These are phyloP conservation scores for Claviceps africana DNA, from an alignment of 2,329 filamentous ascomycete genomes.

Conservation along the genomic window DNA sequence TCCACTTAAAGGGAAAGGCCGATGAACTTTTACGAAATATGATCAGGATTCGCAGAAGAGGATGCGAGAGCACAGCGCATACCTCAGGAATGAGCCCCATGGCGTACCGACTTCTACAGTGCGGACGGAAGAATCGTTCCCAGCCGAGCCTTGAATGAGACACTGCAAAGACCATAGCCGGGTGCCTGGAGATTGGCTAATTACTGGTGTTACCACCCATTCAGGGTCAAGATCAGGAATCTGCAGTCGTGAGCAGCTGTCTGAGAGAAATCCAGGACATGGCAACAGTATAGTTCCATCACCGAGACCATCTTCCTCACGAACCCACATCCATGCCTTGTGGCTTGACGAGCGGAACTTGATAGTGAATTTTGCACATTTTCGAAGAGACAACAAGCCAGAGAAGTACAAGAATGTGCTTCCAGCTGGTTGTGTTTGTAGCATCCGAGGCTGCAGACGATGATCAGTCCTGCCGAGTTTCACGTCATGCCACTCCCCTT, in stretches of 20 bases:
- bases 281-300: constrained; percentile 48
- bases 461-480: constrained; percentile 16
- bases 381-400: constrained; percentile 31
- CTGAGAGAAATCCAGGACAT: constrained; percentile 14
- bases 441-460: constrained; percentile 28
- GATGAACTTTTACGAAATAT: not conserved
- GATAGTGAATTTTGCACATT: constrained; percentile 50
- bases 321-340: constrained; percentile 56
- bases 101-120: constrained; percentile 48
- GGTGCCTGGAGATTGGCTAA: constrained; percentile 54
- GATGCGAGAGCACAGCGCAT: constrained; percentile 12
- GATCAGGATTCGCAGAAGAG: not conserved
- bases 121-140: constrained; percentile 42
- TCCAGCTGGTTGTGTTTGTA: constrained; percentile 26
- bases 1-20: not conserved
- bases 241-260: constrained; percentile 34
- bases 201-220: constrained; percentile 37
- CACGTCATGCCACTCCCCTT: constrained; percentile 41
- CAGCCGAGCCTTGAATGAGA: constrained; percentile 40
- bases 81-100: constrained; percentile 41
- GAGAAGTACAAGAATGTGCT: constrained; percentile 38
- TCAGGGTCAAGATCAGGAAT: constrained; percentile 43
- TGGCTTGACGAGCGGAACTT: constrained; percentile 45
- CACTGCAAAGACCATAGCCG: constrained; percentile 55
- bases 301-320: constrained; percentile 45